Evolutionary conservation across 2,329 filamentous ascomycete species (phyloP), one percentile per base, ranked within the genome.

Genomic region (Diaporthe ilicicola): DNA sequence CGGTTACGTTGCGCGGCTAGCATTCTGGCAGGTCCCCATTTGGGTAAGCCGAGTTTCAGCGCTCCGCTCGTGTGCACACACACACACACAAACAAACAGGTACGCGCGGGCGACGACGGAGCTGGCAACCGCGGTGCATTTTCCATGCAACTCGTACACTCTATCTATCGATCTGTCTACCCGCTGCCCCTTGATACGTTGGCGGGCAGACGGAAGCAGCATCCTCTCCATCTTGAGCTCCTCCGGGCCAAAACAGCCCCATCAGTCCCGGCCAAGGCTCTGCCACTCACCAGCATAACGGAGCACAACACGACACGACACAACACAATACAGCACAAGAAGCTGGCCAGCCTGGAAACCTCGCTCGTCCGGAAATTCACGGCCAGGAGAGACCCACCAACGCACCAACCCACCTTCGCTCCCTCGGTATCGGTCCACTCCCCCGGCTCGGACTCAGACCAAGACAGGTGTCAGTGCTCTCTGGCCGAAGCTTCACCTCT

Each of bases 1-100:
- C 42, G 42, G 59, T 42, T 19, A 48, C 59, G 42, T 62, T 34
- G 59, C 42, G 46, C 32, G 42, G 19, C 54, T 27, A 42, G n/a
- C 13, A 27, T 46, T 46, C 27, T 48, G 27, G 59, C 42, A 62
- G 13, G n/a, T n/a, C 42, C 59, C 42, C 27, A 34, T 62, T 62
- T 62, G 59, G 59, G 59, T 48, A 62, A 62, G 59, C 59, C 42
- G 59, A 44, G 59, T 62, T 48, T 62, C 59, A 62, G 48, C 29
- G 29, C 27, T 17, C 17, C 59, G 59, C 59, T 62, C 59, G 59
- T 62, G 59, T 42, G 12, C 42, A 15, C 17, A 4, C 56, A 48
- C 13, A 44, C 39, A 34, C n/a, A n/a, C n/a, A n/a, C n/a, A n/a
- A n/a, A n/a, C n/a, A n/a, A n/a, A n/a, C n/a, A n/a, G n/a, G n/a